Conservation (phyloP, 257 asterid genomes). For the Solanum virginianum region DNA sequence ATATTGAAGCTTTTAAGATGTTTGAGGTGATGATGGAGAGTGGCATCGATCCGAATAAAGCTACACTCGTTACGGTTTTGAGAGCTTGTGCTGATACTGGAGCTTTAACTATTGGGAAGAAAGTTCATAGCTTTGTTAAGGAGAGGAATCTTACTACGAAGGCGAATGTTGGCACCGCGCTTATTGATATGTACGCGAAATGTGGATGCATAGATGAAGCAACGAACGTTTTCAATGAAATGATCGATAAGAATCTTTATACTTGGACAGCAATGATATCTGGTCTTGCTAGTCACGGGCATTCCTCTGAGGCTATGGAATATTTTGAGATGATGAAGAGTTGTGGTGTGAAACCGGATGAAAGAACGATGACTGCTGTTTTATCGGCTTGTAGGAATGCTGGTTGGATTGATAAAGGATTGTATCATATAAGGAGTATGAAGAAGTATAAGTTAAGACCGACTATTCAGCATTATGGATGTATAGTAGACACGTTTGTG, state of each 20-base stretch:
- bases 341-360: slow-evolving; percentile 1
- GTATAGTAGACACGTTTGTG: slow-evolving; percentile 5
- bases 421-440: slow-evolving; percentile 5
- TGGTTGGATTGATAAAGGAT: slow-evolving; percentile 4
- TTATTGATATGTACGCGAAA: slow-evolving; percentile 12
- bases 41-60: slow-evolving; percentile 6
- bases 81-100: slow-evolving; percentile 18
- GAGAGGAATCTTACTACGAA: background rate
- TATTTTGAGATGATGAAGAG: slow-evolving; percentile 2
- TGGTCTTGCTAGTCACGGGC: slow-evolving; percentile 8
- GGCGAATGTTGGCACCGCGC: slow-evolving; percentile 8
- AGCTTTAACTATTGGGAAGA: slow-evolving; percentile 3
- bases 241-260: slow-evolving; percentile 1
- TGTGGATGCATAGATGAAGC: slow-evolving; percentile 12
- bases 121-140: slow-evolving; percentile 4
- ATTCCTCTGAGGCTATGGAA: background rate
- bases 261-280: slow-evolving; percentile 12
- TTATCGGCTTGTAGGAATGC: slow-evolving; percentile 15
- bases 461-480: slow-evolving; percentile 15
- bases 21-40: slow-evolving; percentile 10
- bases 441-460: slow-evolving; percentile 12
- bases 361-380: slow-evolving; percentile 12
- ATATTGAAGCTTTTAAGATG: slow-evolving; percentile 11
- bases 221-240: background rate
- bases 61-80: slow-evolving; percentile 8